Base-by-base conservation (phyloP, 129 eudicot species). In the Solidago caesia region DNA sequence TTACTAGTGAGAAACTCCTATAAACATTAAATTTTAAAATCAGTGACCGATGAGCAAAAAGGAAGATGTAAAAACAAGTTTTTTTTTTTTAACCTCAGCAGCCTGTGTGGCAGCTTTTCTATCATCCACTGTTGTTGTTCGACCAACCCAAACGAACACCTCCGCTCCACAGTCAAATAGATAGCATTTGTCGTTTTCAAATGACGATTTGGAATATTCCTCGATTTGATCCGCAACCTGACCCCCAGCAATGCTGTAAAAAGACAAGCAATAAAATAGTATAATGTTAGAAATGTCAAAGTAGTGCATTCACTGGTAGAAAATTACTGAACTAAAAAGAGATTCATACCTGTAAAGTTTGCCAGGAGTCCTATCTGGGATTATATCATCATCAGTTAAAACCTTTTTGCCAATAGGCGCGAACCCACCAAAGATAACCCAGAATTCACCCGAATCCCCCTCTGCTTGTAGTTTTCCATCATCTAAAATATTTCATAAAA, bases 351-450 rank as follows among this genome's bases (percentile, higher is more conserved):
- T 82, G 45, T 84, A 89, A 44, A 91, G 96, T 75, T 89, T 86
- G 49, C 93, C 85, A 21, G 94, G 76, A 27, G 94, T 85, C 80
- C 77, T 89, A 62, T 91, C 99, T 0, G 90, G 92, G 77, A 91
- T 64, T 27, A 89, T 49, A 82, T 95, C 99, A 87, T 95, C 99
- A 68, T 95, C 97, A 73, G 80, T 82, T 12, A 86, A 64, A 61
- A 95, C 90, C 84, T 89, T 95, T 81, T 92, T 95, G 61, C 91
- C 89, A 79, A 95, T 91, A 55, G 99, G 99, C 72, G 99, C 99
- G 82, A 91, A 94, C 29, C 99, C 99, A 44, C 99, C 99, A 84
- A 94, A 94, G 64, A 90, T 91, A 78, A 91, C 96, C 99, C 99
- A 94, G 70, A 94, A 94, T 79, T 87, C 97, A 83, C 99, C 99